phyloP scores from a whole-genome alignment of 2,329 filamentous ascomycete genomes.

The Knufia petricola region DNA sequence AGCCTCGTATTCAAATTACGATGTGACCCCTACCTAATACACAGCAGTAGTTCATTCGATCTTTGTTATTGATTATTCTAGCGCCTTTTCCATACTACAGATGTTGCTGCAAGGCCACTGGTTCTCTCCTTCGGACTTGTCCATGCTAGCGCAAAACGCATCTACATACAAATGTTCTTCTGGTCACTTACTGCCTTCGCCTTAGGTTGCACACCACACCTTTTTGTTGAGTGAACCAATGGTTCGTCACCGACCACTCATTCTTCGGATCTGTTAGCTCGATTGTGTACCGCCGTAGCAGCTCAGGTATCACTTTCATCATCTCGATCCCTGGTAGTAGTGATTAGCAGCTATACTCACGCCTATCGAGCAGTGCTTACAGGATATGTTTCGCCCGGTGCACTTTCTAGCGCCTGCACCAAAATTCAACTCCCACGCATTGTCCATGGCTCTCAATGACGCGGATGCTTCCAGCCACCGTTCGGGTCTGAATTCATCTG shows the following conservation, averaged over 20 bases:
- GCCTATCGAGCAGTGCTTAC: background rate
- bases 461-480: constrained; percentile 34
- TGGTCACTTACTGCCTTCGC: no score
- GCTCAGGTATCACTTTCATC: constrained; percentile 22
- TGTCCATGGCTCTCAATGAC: constrained; percentile 26
- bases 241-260: constrained; percentile 19
- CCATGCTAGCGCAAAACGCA: no score
- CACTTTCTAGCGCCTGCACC: constrained; percentile 43
- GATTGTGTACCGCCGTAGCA: constrained; percentile 15
- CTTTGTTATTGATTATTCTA: no score
- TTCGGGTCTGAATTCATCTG: constrained; percentile 35
- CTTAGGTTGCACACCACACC: no score
- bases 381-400: constrained; percentile 22
- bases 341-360: background rate
- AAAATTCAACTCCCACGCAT: constrained; percentile 28
- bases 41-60: no score
- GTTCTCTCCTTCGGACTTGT: no score
- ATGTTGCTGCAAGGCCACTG: no score
- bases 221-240: no score
- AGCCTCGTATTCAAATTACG: no score
- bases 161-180: no score
- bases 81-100: no score
- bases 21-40: no score
- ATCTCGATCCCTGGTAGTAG: constrained; percentile 14
- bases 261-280: constrained; percentile 17